A percentile compares a stretch with the other conserved stretches of the same genome.
phyloP scores from a whole-genome alignment of 345 rosid genomes.

The Melastoma malabathricum region DNA sequence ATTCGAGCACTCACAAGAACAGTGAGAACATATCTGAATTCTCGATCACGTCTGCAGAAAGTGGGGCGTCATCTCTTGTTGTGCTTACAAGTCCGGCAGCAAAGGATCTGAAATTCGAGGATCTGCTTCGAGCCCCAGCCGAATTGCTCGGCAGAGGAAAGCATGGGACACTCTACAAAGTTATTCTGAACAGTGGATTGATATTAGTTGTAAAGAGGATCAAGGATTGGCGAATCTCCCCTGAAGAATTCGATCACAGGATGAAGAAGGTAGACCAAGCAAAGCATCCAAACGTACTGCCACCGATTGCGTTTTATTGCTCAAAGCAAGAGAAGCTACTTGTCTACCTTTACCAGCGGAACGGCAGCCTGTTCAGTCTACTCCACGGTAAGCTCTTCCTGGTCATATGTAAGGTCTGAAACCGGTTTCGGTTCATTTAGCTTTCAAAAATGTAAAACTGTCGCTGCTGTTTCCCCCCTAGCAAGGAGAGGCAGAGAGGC shows the following conservation, averaged over 20 bases:
- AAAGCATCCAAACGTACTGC: constrained; percentile 33
- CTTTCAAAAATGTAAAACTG: not conserved
- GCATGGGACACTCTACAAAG: constrained; percentile 60
- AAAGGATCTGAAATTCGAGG: constrained; percentile 29
- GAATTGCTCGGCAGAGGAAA: constrained; percentile 46
- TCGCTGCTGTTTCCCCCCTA: constrained; percentile 10
- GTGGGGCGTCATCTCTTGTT: constrained; percentile 26
- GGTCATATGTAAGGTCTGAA: too few relatives aligned
- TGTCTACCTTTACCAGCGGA: constrained; percentile 33
- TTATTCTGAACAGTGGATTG: constrained; percentile 20
- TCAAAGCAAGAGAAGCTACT: constrained; percentile 52
- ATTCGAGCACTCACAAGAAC: constrained; percentile 12
- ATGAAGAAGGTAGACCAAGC: constrained; percentile 29
- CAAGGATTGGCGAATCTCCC: constrained; percentile 24
- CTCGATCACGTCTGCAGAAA: constrained; percentile 31
- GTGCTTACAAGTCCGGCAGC: constrained; percentile 29
- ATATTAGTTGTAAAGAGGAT: constrained; percentile 42
- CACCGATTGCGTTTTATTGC: constrained; percentile 40
- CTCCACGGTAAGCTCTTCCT: constrained; percentile 44
- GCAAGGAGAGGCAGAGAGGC: constrained; percentile 22
- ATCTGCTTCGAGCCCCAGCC: constrained; percentile 54
- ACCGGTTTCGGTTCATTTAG: too few relatives aligned
- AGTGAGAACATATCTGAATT: constrained; percentile 23
- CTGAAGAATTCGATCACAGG: constrained; percentile 29
- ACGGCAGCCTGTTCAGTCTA: constrained; percentile 46